A percentile compares a stretch with the other conserved stretches of the same genome.
phyloP scores from a whole-genome alignment of 495 filamentous ascomycete species.

The Penicillium bovifimosum region DNA sequence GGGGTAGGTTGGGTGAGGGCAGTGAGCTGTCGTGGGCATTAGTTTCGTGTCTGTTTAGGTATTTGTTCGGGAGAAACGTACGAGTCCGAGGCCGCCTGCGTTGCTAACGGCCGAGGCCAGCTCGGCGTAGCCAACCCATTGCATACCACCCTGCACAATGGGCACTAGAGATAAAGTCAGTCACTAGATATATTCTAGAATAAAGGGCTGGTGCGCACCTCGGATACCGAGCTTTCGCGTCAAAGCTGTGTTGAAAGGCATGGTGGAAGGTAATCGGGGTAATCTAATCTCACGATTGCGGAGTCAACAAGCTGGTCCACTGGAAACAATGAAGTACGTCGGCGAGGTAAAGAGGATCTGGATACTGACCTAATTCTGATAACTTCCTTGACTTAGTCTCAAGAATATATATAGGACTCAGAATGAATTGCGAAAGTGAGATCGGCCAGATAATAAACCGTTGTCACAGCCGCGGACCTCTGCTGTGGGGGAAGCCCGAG shows the following conservation, averaged over 20 bases:
- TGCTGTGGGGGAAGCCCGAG: constrained; percentile 27
- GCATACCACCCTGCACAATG: constrained; percentile 97
- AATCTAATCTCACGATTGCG: not conserved
- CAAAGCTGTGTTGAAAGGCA: constrained; percentile 91
- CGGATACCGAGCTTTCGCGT: constrained; percentile 85
- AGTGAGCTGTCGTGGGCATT: constrained; percentile 50
- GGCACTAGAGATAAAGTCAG: constrained; percentile 58
- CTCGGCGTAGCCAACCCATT: constrained; percentile 86
- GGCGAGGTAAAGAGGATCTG: not conserved
- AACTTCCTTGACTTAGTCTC: not conserved
- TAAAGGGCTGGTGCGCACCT: constrained; percentile 40
- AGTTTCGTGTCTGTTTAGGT: not conserved
- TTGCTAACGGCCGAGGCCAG: constrained; percentile 91
- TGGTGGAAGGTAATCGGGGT: constrained; percentile 30
- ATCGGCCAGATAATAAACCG: constrained; percentile 7
- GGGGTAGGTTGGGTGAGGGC: constrained; percentile 93
- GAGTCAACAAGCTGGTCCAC: too few relatives aligned
- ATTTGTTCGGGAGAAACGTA: constrained; percentile 16
- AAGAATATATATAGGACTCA: not conserved
- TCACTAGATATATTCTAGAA: not conserved
- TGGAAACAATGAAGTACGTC: too few relatives aligned
- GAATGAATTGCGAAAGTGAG: constrained; percentile 4
- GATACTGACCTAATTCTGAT: not conserved
- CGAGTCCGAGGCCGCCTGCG: constrained; percentile 87
- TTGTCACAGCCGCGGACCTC: constrained; percentile 23